Evolutionary conservation across 768 basidiomycete genomes (phyloP).

Genomic region (Termitomyces sp.): DNA sequence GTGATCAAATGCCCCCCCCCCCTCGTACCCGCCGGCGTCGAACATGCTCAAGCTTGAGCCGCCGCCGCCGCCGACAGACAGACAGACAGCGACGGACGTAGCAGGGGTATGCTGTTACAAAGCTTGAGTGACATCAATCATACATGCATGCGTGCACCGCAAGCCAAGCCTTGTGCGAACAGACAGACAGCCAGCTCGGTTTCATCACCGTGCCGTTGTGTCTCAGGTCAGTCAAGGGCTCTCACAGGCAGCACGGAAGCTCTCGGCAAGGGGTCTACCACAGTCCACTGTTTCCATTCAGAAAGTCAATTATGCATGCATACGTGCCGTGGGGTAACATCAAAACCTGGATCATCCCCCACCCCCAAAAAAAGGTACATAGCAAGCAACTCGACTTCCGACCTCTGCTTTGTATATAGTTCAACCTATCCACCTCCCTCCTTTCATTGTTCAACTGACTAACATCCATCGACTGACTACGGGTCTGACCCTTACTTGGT

Average conservation of each 20-base stretch:
- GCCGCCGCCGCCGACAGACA: too few relatives aligned
- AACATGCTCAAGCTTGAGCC: too few relatives aligned
- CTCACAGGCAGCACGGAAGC: background rate
- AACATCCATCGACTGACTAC: background rate
- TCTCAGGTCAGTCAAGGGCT: background rate
- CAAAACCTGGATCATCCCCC: background rate
- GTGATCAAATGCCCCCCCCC: too few relatives aligned
- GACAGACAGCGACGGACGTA: too few relatives aligned
- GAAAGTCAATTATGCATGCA: background rate
- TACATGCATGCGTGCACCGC: too few relatives aligned
- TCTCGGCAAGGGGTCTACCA: background rate
- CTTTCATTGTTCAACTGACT: background rate
- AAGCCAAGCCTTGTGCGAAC: too few relatives aligned
- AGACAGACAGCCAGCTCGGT: background rate
- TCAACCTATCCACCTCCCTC: background rate
- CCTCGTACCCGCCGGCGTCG: too few relatives aligned
- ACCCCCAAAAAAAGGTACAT: background rate
- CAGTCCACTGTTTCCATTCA: background rate
- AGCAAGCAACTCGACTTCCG: background rate
- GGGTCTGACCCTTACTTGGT: background rate
- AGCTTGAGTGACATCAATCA: too few relatives aligned
- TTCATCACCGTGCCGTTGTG: background rate
- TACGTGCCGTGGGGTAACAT: background rate
- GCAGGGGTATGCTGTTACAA: too few relatives aligned
- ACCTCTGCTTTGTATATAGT: background rate